Percentiles rank a stretch among this genome's conserved stretches.
Evolutionary conservation across 78 protist genomes (phyloP).

Genomic region (Dictyostelium purpureum): DNA sequence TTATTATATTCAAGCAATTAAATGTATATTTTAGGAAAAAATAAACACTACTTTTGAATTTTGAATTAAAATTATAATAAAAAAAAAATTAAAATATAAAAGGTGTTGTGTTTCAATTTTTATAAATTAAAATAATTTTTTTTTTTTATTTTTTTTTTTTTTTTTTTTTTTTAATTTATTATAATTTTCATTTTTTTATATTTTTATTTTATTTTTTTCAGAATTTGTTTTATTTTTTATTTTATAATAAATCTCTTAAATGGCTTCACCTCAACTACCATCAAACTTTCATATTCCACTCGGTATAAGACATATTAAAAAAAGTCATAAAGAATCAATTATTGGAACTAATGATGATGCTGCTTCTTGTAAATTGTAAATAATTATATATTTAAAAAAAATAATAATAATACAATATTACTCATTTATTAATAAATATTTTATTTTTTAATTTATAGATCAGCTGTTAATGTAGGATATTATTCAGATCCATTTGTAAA

Average conservation of each 20-base stretch:
- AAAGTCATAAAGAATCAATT: constrained; percentile 54
- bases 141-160: background rate
- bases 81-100: background rate
- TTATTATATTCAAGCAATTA: too few species aligned
- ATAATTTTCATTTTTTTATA: background rate
- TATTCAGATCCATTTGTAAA: constrained; percentile 60
- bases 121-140: background rate
- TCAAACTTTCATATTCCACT: background rate
- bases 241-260: background rate
- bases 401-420: background rate
- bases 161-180: background rate
- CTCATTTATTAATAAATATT: too few species aligned
- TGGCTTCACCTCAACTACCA: background rate
- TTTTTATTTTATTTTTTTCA: background rate
- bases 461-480: constrained; percentile 72
- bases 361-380: constrained; percentile 66
- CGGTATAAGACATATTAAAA: background rate
- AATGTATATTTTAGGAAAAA: too few species aligned
- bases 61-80: too few species aligned
- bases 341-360: constrained; percentile 83
- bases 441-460: constrained; percentile 34
- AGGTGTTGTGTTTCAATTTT: background rate
- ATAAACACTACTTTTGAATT: too few species aligned
- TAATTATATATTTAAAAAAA: background rate
- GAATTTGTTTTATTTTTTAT: background rate